Base-by-base conservation (phyloP, 2,329 filamentous ascomycete species). In the Trichophyton rubrum region DNA sequence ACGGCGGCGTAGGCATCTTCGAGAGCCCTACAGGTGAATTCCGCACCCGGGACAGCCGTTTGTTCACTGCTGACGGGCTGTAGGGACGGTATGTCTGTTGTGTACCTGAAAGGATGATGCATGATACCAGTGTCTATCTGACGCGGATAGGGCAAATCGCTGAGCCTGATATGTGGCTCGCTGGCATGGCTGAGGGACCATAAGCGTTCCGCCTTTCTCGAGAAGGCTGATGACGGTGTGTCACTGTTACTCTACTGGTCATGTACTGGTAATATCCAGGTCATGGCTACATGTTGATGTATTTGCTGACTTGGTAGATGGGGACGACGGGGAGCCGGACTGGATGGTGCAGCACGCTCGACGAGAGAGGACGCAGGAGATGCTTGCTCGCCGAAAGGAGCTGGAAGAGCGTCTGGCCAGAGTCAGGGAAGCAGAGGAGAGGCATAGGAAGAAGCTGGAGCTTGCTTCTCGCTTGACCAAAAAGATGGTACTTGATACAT, bases 131-230 rank as follows among this genome's bases (percentile, higher is more conserved):
- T 43, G 40, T 43, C 33, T 9, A 49, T 27, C 27, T 41, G 35
- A 56, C 60, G 56, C 17, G 9, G 43, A 17, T 64, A 88, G 79
- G 91, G 91, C 51, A 96, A 96, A 80, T 96, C 91, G 1, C 75
- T 96, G 51, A 96, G 91, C 65, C 79, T 96, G 30, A 93, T 96
- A 64, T 96, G 91, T 70, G 88, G 87, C 45, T 86, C 90, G 4
- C 73, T 96, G 68, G 95, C 90, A 2, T 96, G 91, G 91, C 79
- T 96, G n/a, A 85, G 91, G 56, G 83, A 89, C 61, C 83, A 91
- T 74, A 92, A 95, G 71, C 78, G 84, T 73, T 71, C 78, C 68
- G 66, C 71, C 63, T 73, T 86, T 77, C 73, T 87, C 77, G 72
- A 80, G 69, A 65, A 80, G 67, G 53, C 80, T 78, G 61, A 78